Evolutionary conservation across 1,284 basidiomycete species (phyloP), one percentile per base, ranked within the genome.

Genomic region (Trichosporon asahii): DNA sequence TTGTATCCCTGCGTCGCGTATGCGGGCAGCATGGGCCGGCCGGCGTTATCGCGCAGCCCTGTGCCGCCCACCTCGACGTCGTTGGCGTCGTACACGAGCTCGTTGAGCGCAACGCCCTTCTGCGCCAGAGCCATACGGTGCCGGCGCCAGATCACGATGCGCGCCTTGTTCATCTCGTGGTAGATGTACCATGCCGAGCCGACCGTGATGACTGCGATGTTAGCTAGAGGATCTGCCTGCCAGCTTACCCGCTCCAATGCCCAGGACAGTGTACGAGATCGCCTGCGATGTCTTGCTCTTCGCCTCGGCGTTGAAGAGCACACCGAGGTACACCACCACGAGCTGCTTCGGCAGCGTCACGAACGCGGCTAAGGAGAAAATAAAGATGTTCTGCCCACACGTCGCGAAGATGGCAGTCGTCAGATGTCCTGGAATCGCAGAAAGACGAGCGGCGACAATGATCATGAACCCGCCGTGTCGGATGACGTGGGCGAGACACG

Each of bases 171-270:
- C 89, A 96, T 93, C 82, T 89, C 82, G 66, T 82, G 85, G 76
- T 88, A 89, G 76, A 96, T 91, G 80, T 91, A 96, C 89, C 91
- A 94, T 83, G 92, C 90, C 0, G 93, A 91, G 49, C 85, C 80
- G 63, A 92, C 74, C 0, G 94, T 96, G 73, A 96, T 87, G 27
- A 93, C 77, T 77, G 73, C 33, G 2, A 35, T 33, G 60, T 31
- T 37, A 55, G 31, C 27, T 33, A 12, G 11, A 33, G 31, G 31
- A 33, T 33, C n/a, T n/a, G 61, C 3, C 35, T 2, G 12, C 6
- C 2, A n/a, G 73, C 74, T 74, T 65, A 76, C 76, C 53, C 65
- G 88, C 80, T 0, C 91, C 91, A 40, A 90, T 67, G 3, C 77
- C 88, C 35, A 92, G 83, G 2, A 92, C 90, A 21, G 85, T 79